phyloP scores from a whole-genome alignment of 1,139 yeast genomes.

The Candida labiduridarum region DNA sequence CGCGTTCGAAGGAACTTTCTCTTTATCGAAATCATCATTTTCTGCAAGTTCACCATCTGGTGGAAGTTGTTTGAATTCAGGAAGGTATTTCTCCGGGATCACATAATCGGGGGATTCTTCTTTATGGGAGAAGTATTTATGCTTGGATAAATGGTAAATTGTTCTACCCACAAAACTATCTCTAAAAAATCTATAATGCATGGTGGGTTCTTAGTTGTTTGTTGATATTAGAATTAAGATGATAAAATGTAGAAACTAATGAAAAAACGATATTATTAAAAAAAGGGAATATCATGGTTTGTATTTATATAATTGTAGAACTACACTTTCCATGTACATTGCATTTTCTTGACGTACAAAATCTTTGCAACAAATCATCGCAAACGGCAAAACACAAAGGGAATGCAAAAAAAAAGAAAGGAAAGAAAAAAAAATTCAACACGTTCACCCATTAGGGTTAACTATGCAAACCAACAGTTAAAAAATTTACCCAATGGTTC shows the following conservation, averaged over 20 bases:
- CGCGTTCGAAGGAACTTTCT: not conserved
- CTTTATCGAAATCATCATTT: conserved; percentile 2
- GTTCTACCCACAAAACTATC: conserved; percentile 33
- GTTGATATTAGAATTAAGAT: not conserved
- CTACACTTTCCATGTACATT: too few relatives aligned
- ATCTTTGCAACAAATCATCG: too few relatives aligned
- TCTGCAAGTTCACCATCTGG: conserved; percentile 4
- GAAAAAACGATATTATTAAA: not conserved
- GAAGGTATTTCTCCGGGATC: conserved; percentile 32
- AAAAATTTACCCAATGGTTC: too few relatives aligned
- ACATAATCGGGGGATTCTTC: conserved; percentile 35
- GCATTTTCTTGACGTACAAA: too few relatives aligned
- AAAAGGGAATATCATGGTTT: not conserved
- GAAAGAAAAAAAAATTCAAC: too few relatives aligned
- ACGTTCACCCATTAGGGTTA: too few relatives aligned
- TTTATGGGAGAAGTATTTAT: conserved; percentile 25
- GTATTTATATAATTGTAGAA: too few relatives aligned
- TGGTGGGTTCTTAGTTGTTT: not conserved
- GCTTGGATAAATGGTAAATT: conserved; percentile 29
- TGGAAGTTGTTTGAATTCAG: conserved; percentile 7
- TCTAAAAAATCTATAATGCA: conserved; percentile 21
- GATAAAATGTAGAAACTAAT: too few relatives aligned
- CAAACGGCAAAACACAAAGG: too few relatives aligned
- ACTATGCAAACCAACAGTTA: too few relatives aligned
- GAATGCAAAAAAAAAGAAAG: too few relatives aligned